A percentile compares a stretch with the other conserved stretches of the same genome.
Evolutionary conservation across 441 rosid species (phyloP).

Genomic region (Mallotus repandus): DNA sequence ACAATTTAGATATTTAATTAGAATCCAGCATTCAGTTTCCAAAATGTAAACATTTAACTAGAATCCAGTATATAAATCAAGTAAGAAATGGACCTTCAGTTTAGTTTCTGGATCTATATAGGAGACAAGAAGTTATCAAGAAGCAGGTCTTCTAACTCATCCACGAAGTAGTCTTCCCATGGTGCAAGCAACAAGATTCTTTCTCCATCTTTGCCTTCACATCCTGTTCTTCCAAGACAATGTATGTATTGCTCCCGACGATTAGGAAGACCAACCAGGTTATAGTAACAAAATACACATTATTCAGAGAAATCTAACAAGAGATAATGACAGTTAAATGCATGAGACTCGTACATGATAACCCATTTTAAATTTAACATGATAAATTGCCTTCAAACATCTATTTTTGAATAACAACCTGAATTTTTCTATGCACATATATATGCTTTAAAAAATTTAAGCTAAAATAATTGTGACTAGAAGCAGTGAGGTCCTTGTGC

Average conservation of each 20-base stretch:
- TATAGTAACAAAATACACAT: slow-evolving; percentile 12
- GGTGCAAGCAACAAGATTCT: slow-evolving; percentile 87
- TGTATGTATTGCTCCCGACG: slow-evolving; percentile 86
- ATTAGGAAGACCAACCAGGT: slow-evolving; percentile 79
- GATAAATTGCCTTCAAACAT: neutral
- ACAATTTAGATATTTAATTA: neutral
- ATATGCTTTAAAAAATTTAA: neutral
- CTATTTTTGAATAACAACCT: too few species aligned
- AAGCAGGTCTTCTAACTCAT: slow-evolving; percentile 74
- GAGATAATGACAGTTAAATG: neutral
- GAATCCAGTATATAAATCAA: slow-evolving; percentile 6
- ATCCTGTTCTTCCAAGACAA: slow-evolving; percentile 90
- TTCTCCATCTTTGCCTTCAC: slow-evolving; percentile 78
- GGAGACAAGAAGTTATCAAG: slow-evolving; percentile 55
- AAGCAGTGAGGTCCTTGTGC: neutral
- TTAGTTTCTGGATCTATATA: slow-evolving; percentile 52
- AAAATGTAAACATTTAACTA: neutral
- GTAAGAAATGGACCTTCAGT: slow-evolving; percentile 46
- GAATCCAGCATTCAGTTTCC: slow-evolving; percentile 2
- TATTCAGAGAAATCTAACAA: neutral
- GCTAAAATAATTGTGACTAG: neutral
- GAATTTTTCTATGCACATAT: neutral
- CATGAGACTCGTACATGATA: neutral
- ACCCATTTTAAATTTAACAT: neutral
- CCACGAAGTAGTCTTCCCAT: slow-evolving; percentile 89